phyloP scores from a whole-genome alignment of 352 stramenopile species.

The Phytophthora hibernalis region DNA sequence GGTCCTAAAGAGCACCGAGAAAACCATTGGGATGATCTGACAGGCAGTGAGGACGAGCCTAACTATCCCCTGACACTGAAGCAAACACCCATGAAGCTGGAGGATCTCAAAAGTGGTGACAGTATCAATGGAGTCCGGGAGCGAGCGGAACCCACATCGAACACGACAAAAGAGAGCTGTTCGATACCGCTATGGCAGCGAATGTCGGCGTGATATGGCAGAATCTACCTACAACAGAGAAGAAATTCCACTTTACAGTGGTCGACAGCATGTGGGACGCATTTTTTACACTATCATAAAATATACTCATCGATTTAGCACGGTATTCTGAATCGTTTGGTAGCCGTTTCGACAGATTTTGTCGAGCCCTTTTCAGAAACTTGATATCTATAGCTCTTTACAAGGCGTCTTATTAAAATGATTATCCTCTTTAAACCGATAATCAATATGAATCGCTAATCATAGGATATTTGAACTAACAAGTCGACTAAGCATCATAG shows the following conservation, averaged over 20 bases:
- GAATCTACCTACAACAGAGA: slow-evolving; percentile 34
- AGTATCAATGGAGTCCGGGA: background rate
- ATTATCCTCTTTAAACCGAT: no score
- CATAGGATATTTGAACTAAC: no score
- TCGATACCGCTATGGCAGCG: slow-evolving; percentile 25
- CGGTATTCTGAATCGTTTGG: no score
- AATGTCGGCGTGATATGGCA: slow-evolving; percentile 35
- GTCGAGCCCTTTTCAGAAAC: no score
- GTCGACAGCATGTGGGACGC: no score
- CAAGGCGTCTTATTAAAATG: no score
- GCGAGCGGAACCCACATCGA: background rate
- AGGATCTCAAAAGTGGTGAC: slow-evolving; percentile 21
- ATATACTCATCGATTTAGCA: no score
- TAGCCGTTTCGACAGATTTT: no score
- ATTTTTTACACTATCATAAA: no score
- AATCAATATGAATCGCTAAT: no score
- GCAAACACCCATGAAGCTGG: slow-evolving; percentile 20
- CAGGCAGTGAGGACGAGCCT: slow-evolving; percentile 20
- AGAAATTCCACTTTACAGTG: slow-evolving; percentile 22
- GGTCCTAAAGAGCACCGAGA: slow-evolving; percentile 4
- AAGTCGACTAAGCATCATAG: no score
- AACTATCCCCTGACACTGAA: slow-evolving; percentile 11
- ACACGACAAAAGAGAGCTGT: background rate
- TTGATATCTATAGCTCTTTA: no score
- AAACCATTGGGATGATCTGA: slow-evolving; percentile 12